These are phyloP conservation scores for Brachypodium distachyon DNA, from an alignment of 202 grass and related monocot species.

Conservation along the genomic window DNA sequence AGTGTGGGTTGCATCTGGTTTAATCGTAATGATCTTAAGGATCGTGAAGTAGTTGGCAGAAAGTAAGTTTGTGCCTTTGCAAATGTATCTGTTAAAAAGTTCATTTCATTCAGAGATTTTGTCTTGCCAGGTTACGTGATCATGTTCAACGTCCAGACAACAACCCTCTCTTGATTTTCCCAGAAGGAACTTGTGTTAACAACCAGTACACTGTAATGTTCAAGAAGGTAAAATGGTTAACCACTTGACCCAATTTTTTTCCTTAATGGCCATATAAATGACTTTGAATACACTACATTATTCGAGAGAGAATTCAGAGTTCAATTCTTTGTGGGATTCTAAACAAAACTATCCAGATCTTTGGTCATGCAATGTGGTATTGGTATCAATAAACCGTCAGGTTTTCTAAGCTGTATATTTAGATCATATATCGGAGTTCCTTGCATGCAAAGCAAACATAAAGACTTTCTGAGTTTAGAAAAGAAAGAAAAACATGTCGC, in stretches of 20 bases:
- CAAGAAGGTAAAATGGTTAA: constrained; percentile 83
- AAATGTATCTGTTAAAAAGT: background rate
- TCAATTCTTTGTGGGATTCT: background rate
- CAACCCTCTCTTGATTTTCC: constrained; percentile 94
- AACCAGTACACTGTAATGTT: constrained; percentile 99
- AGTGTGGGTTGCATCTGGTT: constrained; percentile 99
- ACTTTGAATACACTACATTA: background rate
- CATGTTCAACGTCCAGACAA: constrained; percentile 81
- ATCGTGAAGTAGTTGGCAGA: constrained; percentile 76
- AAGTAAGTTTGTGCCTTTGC: constrained; percentile 41
- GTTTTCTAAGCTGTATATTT: background rate
- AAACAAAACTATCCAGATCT: background rate
- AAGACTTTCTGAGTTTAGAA: background rate
- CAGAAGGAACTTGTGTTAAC: constrained; percentile 99
- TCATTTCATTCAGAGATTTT: constrained; percentile 2
- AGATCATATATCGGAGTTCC: background rate
- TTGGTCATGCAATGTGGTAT: too few species aligned
- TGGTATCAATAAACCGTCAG: background rate
- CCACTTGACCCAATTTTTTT: background rate
- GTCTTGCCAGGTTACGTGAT: constrained; percentile 63
- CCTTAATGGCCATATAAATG: background rate
- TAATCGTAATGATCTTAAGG: constrained; percentile 86
- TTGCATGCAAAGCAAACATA: background rate
- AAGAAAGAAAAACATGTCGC: background rate
- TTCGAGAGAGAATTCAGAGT: background rate